Evolutionary conservation across 2,329 filamentous ascomycete species (phyloP).

Genomic region (Talaromyces piceae): DNA sequence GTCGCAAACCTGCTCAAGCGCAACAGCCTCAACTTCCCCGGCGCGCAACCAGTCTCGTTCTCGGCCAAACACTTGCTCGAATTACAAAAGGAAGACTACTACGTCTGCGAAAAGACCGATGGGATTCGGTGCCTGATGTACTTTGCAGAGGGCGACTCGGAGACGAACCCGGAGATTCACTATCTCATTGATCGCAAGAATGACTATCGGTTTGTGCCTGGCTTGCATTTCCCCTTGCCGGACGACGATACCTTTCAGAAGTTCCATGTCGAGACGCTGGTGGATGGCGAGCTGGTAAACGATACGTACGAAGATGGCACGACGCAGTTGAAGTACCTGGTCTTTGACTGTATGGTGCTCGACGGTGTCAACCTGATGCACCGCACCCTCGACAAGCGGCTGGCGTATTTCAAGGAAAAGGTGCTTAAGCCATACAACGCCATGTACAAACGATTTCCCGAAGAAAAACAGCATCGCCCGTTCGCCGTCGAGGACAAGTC

Average conservation of each 20-base stretch:
- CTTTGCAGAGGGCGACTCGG: conserved; percentile 51
- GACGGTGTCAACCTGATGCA: conserved; percentile 69
- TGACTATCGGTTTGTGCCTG: conserved; percentile 81
- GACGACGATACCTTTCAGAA: conserved; percentile 50
- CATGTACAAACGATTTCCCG: conserved; percentile 64
- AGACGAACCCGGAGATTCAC: conserved; percentile 61
- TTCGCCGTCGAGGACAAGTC: conserved; percentile 83
- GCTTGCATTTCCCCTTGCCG: conserved; percentile 73
- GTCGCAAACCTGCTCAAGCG: conserved; percentile 70
- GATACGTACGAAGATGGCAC: conserved; percentile 64
- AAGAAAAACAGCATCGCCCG: conserved; percentile 61
- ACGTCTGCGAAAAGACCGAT: conserved; percentile 96
- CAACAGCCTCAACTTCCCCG: conserved; percentile 65
- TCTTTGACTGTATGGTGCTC: conserved; percentile 86
- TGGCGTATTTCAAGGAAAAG: conserved; percentile 75
- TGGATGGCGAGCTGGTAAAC: conserved; percentile 90
- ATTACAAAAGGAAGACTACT: conserved; percentile 79
- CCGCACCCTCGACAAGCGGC: conserved; percentile 75
- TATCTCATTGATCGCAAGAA: conserved; percentile 98
- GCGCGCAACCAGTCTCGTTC: conserved; percentile 92
- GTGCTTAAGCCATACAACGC: conserved; percentile 72
- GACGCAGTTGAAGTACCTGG: conserved; percentile 70
- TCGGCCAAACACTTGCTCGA: conserved; percentile 73
- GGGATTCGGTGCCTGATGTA: conserved; percentile 94
- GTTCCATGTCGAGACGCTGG: conserved; percentile 73